Evolutionary conservation across 352 stramenopile species (phyloP).

Genomic region (Phytophthora cactorum): DNA sequence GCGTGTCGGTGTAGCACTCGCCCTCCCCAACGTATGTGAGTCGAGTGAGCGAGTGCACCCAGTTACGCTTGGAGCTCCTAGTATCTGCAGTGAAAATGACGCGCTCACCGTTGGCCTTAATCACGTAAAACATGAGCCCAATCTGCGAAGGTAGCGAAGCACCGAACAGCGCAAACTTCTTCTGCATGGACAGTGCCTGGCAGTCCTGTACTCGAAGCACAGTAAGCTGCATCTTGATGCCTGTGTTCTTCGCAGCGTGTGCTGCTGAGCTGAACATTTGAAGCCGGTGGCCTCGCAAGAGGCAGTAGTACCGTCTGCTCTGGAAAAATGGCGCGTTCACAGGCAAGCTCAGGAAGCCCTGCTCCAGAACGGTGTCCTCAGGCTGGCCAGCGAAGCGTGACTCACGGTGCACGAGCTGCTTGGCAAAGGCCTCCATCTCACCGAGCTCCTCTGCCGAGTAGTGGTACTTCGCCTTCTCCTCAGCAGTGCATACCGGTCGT

Average conservation of each 20-base stretch:
- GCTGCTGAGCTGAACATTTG: constrained; percentile 53
- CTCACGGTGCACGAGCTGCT: constrained; percentile 51
- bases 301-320: constrained; percentile 68
- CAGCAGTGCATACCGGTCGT: constrained; percentile 38
- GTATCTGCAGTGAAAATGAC: constrained; percentile 62
- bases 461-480: constrained; percentile 64
- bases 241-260: constrained; percentile 54
- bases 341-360: constrained; percentile 66
- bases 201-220: constrained; percentile 72
- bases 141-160: constrained; percentile 54
- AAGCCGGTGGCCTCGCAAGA: constrained; percentile 56
- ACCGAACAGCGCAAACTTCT: constrained; percentile 71
- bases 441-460: constrained; percentile 62
- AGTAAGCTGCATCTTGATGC: constrained; percentile 53
- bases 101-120: constrained; percentile 66
- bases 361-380: constrained; percentile 71
- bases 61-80: constrained; percentile 56
- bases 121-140: constrained; percentile 71
- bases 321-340: constrained; percentile 66
- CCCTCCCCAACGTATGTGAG: constrained; percentile 64
- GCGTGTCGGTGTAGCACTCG: constrained; percentile 20
- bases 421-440: constrained; percentile 60
- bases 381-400: constrained; percentile 55
- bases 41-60: constrained; percentile 53
- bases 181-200: constrained; percentile 55